Evolutionary conservation across 108 stramenopile species (phyloP).

Genomic region (Discostella pseudostelligera): DNA sequence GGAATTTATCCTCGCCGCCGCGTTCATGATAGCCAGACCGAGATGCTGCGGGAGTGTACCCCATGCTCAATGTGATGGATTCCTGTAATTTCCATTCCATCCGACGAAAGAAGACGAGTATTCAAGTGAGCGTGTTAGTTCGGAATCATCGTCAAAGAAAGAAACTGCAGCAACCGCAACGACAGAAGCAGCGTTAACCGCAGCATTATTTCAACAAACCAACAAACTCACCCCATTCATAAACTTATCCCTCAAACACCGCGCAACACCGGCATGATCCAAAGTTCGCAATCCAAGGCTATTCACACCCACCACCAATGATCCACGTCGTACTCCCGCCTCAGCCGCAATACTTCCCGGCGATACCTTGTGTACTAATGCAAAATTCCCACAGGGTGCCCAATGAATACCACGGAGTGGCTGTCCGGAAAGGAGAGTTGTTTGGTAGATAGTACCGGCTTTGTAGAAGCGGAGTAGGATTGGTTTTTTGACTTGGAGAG

Average conservation of each 20-base stretch:
- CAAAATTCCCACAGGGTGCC: slow-evolving; percentile 84
- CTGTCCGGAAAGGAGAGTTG: slow-evolving; percentile 50
- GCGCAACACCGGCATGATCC: slow-evolving; percentile 56
- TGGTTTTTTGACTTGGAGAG: too few species aligned
- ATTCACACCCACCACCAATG: slow-evolving; percentile 55
- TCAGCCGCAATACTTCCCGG: slow-evolving; percentile 23
- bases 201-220: too few species aligned
- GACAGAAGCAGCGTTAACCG: too few species aligned
- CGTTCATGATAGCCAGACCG: slow-evolving; percentile 58
- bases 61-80: slow-evolving; percentile 47
- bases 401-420: slow-evolving; percentile 69
- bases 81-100: not conserved
- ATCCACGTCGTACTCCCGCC: slow-evolving; percentile 60
- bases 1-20: slow-evolving; percentile 22
- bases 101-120: not conserved
- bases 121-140: too few species aligned
- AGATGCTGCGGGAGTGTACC: slow-evolving; percentile 62
- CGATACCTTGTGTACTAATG: slow-evolving; percentile 54
- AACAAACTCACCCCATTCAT: slow-evolving; percentile 13
- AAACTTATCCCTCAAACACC: slow-evolving; percentile 26
- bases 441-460: slow-evolving; percentile 47
- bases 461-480: slow-evolving; percentile 52
- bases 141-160: not conserved
- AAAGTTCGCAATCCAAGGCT: slow-evolving; percentile 20
- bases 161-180: not conserved